A percentile compares a stretch with the other conserved stretches of the same genome.
These are phyloP conservation scores for Kregervanrija pseudodelftensis DNA, from an alignment of 805 yeast species.

Conservation along the genomic window DNA sequence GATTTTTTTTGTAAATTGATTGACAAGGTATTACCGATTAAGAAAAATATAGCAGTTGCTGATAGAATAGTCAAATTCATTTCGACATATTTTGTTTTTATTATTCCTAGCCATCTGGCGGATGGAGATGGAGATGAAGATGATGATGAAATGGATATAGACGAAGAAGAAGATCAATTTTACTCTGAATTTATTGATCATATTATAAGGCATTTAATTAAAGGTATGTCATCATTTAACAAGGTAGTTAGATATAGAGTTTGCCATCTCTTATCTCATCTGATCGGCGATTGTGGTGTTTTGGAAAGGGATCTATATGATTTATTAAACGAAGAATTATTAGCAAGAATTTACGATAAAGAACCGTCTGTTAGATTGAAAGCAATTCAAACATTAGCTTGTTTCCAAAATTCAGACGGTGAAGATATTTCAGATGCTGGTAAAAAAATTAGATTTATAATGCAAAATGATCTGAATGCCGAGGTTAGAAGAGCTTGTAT, in stretches of 20 bases:
- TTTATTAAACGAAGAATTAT: conserved; percentile 51
- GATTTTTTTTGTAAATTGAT: conserved; percentile 52
- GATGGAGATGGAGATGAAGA: conserved; percentile 28
- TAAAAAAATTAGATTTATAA: conserved; percentile 38
- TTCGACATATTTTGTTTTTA: conserved; percentile 49
- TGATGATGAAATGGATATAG: conserved; percentile 22
- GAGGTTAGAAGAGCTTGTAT: conserved; percentile 87
- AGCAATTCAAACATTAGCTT: conserved; percentile 71
- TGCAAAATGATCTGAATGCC: conserved; percentile 74
- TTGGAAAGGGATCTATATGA: conserved; percentile 68
- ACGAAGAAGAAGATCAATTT: conserved; percentile 25
- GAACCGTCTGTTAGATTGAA: conserved; percentile 78
- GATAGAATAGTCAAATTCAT: conserved; percentile 69
- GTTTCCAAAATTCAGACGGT: conserved; percentile 61
- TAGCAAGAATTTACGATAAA: conserved; percentile 61
- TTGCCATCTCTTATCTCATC: conserved; percentile 64
- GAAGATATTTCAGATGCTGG: conserved; percentile 39
- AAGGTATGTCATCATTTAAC: conserved; percentile 73
- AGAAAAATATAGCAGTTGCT: conserved; percentile 63
- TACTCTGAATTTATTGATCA: conserved; percentile 50
- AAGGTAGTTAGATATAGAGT: conserved; percentile 74
- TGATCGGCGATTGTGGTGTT: conserved; percentile 67
- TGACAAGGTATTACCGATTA: conserved; percentile 58
- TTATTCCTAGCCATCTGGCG: conserved; percentile 24
- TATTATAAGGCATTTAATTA: conserved; percentile 58